Conservation (phyloP, 352 stramenopile species). For the Phytophthora foliorum region DNA sequence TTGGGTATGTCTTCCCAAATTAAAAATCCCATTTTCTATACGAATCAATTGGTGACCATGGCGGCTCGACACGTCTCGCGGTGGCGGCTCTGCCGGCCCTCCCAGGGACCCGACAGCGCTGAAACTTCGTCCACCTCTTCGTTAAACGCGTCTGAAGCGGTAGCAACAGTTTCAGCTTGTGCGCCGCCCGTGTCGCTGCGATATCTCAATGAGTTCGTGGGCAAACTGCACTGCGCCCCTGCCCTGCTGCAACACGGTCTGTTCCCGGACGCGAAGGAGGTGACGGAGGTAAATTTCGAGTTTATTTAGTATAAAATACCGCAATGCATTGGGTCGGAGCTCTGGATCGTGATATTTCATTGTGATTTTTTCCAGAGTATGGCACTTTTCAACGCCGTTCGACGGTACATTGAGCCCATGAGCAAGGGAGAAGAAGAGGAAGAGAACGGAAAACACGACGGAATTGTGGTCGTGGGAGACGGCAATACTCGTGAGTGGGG, state of each 20-base stretch:
- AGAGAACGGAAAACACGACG: conserved; percentile 49
- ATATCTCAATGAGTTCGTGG: conserved; percentile 89
- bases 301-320: background rate
- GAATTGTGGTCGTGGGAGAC: conserved; percentile 83
- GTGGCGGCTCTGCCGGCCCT: conserved; percentile 33
- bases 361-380: conserved; percentile 62
- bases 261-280: conserved; percentile 86
- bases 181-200: conserved; percentile 63
- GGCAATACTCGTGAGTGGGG: conserved; percentile 73
- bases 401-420: conserved; percentile 64
- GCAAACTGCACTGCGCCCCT: conserved; percentile 78
- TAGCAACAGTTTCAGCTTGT: conserved; percentile 14
- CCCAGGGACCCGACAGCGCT: background rate
- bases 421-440: conserved; percentile 18
- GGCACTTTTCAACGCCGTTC: conserved; percentile 85
- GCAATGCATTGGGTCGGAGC: background rate
- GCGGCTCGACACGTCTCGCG: conserved; percentile 43
- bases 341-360: background rate
- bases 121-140: conserved; percentile 21
- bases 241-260: conserved; percentile 75
- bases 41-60: conserved; percentile 5
- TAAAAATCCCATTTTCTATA: background rate
- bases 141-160: background rate
- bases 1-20: background rate
- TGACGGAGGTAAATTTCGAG: conserved; percentile 67